phyloP scores from a whole-genome alignment of 495 filamentous ascomycete genomes.

The Tetracladium setigerum region DNA sequence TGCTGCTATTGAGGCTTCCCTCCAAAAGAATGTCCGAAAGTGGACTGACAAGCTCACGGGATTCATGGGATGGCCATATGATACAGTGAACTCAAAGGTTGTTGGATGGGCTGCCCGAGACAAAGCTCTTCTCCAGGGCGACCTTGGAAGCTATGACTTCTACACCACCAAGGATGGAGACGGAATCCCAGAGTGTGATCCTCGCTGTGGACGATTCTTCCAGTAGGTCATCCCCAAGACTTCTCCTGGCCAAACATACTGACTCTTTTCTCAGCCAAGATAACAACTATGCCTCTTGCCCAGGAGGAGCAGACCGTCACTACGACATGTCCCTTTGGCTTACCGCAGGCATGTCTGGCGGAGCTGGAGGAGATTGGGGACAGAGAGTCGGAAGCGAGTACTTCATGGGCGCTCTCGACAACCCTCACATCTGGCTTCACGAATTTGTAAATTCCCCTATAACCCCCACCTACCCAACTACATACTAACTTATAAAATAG shows the following conservation, averaged over 20 bases:
- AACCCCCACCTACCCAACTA: neutral
- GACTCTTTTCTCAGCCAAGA: conserved; percentile 1
- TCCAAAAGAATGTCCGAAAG: conserved; percentile 5
- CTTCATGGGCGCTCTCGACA: neutral
- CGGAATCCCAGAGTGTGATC: conserved; percentile 9
- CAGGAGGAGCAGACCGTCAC: conserved; percentile 2
- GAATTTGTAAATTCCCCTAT: neutral
- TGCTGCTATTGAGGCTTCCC: neutral
- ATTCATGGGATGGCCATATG: conserved; percentile 8
- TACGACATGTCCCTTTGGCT: conserved; percentile 2
- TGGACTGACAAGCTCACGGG: conserved; percentile 6
- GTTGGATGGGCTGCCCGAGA: conserved; percentile 5
- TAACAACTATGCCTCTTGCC: conserved; percentile 8
- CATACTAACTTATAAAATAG: neutral
- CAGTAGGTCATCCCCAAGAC: neutral
- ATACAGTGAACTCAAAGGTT: conserved; percentile 2
- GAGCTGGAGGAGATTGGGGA: conserved; percentile 1
- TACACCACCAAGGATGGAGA: conserved; percentile 8
- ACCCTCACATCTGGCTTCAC: conserved; percentile 1
- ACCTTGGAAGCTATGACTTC: neutral
- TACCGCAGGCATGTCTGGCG: neutral
- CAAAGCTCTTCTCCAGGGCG: neutral
- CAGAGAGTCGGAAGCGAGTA: conserved; percentile 1
- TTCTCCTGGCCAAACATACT: too few relatives aligned
- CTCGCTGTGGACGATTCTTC: conserved; percentile 13